Conservation (phyloP, 768 basidiomycete genomes). For the Clavulina sp. region DNA sequence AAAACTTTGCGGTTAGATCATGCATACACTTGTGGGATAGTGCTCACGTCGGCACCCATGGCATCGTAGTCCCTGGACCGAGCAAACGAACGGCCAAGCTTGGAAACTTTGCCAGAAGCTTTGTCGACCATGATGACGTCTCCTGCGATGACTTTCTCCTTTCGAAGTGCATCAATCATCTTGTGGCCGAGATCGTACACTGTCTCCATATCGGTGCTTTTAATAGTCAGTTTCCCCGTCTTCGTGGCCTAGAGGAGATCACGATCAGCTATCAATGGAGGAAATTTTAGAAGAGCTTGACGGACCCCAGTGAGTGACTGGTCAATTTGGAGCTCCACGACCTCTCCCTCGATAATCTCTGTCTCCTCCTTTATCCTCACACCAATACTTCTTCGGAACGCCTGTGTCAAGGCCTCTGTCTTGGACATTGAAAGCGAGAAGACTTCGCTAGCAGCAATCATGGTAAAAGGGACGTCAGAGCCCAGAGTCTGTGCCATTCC, state of each 20-base stretch:
- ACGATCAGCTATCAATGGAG: neutral
- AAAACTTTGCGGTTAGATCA: neutral
- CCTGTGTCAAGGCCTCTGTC: conserved; percentile 94
- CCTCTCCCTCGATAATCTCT: conserved; percentile 94
- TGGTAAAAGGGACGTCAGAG: conserved; percentile 89
- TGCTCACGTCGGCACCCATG: conserved; percentile 91
- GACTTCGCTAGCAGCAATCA: conserved; percentile 95
- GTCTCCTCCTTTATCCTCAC: conserved; percentile 96
- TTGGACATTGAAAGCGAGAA: conserved; percentile 98
- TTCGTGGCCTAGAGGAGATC: conserved; percentile 66
- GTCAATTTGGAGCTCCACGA: conserved; percentile 97
- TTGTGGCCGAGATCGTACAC: conserved; percentile 96
- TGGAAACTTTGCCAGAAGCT: conserved; percentile 88
- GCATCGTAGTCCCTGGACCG: conserved; percentile 95
- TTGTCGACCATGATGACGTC: conserved; percentile 97
- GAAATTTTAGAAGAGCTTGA: neutral
- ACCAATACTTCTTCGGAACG: conserved; percentile 88
- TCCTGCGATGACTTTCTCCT: conserved; percentile 86
- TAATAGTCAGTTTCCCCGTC: conserved; percentile 92
- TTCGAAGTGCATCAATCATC: conserved; percentile 96
- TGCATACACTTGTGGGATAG: neutral
- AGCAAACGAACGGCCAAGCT: conserved; percentile 93
- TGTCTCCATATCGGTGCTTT: conserved; percentile 99
- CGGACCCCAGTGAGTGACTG: conserved; percentile 85
- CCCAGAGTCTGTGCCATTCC: conserved; percentile 96